Evolutionary conservation across 2,329 filamentous ascomycete genomes (phyloP).

Genomic region (Fusarium coffeatum): DNA sequence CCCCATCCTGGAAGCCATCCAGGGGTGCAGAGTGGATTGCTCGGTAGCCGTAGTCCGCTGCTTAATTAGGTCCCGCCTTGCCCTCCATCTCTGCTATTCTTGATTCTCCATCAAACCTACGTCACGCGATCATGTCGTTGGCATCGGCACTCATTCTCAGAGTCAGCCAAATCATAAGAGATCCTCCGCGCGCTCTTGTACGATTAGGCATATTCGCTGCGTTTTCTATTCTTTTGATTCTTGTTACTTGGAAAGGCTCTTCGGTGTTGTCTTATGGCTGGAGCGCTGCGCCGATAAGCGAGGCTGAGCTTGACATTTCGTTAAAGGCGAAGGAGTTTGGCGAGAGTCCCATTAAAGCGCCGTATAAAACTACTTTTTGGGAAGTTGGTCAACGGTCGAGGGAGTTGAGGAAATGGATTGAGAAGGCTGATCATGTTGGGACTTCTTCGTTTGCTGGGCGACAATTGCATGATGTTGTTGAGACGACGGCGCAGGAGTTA

Average conservation of each 20-base stretch:
- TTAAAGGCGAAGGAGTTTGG: slow-evolving; percentile 26
- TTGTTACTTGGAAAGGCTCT: slow-evolving; percentile 8
- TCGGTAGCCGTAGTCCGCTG: neutral
- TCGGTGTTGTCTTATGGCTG: neutral
- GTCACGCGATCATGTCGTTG: slow-evolving; percentile 9
- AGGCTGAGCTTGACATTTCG: slow-evolving; percentile 2
- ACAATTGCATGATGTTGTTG: neutral
- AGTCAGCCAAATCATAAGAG: neutral
- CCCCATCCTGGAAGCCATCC: neutral
- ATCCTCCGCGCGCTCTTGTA: neutral
- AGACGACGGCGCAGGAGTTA: slow-evolving; percentile 22
- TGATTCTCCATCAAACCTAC: slow-evolving; percentile 5
- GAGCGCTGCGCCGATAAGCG: neutral
- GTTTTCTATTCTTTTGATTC: neutral
- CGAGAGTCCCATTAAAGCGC: slow-evolving; percentile 40
- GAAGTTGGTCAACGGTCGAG: slow-evolving; percentile 46
- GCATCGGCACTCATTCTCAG: neutral
- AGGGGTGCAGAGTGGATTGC: neutral
- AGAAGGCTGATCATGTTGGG: slow-evolving; percentile 20
- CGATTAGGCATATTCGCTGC: neutral
- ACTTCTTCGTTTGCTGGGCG: neutral
- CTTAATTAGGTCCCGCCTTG: neutral
- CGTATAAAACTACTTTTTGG: slow-evolving; percentile 48
- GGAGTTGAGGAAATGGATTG: slow-evolving; percentile 26
- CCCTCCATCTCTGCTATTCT: neutral